Evolutionary conservation across 345 rosid species (phyloP).

Genomic region (Brassica juncea): DNA sequence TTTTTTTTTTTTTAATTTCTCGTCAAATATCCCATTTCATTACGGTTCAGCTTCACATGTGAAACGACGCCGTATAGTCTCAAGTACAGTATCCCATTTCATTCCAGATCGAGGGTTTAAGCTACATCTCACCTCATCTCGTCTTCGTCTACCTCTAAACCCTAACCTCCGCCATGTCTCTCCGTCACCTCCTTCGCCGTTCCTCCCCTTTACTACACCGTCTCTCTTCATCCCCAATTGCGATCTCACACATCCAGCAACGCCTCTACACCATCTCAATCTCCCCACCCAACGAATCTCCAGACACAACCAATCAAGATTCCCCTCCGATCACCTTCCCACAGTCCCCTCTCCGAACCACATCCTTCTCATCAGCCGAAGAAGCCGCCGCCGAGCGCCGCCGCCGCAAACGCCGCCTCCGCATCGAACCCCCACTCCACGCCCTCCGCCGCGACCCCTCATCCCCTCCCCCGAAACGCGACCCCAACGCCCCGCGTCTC

Average conservation of each 20-base stretch:
- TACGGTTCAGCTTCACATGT: no score
- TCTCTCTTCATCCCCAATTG: constrained; percentile 1
- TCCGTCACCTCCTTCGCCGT: constrained; percentile 56
- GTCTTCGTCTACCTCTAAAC: constrained; percentile 34
- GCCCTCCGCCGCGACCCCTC: constrained; percentile 68
- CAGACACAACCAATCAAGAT: constrained; percentile 12
- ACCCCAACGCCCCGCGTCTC: constrained; percentile 90
- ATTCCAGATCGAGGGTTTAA: constrained; percentile 31
- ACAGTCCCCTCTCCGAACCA: constrained; percentile 44
- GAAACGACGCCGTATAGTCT: no score
- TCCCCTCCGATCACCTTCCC: constrained; percentile 20
- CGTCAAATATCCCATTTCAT: no score
- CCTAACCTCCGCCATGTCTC: constrained; percentile 48
- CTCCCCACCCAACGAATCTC: background rate
- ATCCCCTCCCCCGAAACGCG: constrained; percentile 62
- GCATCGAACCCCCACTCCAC: constrained; percentile 90
- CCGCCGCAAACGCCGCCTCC: constrained; percentile 83
- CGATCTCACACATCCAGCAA: constrained; percentile 32
- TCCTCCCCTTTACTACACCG: constrained; percentile 27
- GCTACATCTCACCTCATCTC: background rate
- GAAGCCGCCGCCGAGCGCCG: constrained; percentile 98
- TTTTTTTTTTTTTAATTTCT: no score
- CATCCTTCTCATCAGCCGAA: constrained; percentile 85
- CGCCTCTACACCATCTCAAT: constrained; percentile 33
- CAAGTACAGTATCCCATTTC: no score